Base-by-base conservation (phyloP, 257 asterid genomes). In the Marsdenia floribunda region DNA sequence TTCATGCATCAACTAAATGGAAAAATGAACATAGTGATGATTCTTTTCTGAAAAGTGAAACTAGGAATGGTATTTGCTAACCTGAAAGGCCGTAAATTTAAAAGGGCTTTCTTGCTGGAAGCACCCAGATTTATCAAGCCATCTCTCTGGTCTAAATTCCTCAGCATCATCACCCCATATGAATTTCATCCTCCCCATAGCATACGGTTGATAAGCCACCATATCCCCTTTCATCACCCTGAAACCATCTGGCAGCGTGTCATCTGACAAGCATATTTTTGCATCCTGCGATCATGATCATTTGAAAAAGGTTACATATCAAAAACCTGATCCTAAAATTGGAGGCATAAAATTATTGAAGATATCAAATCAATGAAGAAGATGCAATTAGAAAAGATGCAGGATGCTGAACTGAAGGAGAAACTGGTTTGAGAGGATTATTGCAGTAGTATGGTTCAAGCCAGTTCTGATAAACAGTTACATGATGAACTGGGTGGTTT, bases 91-190 rank as follows among this genome's bases (percentile, higher is more conserved):
- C 22, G 87, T 84, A 76, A 89, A 82, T 55, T 84, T 89, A 73
- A 85, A 89, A 18, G 89, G 87, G 82, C 85, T 89, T 70, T 85
- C 85, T 10, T 76, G 83, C 72, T 22, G 77, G 82, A 85, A 87
- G 80, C 75, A 70, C 11, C 88, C 88, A 35, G 84, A 77, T 21
- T 79, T 71, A 26, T 83, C 75, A 44, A 89, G 88, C 95, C 95
- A 87, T 81, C 95, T 87, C 50, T 87, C 84, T 22, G 91, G 95
- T 19, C 73, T 69, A 69, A 80, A 89, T 24, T 81, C 84, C 70
- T 81, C 84, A 38, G 89, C 91, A 59, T 89, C 86, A 12, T 87
- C 89, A 22, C 95, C 89, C 95, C 94, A 89, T 46, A 87, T 69
- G 54, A 76, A 86, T 42, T 73, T 44, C 90, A 89, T 89, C 71